phyloP scores from a whole-genome alignment of 1,139 yeast genomes.

The Yamadazyma spencermartinsiae region DNA sequence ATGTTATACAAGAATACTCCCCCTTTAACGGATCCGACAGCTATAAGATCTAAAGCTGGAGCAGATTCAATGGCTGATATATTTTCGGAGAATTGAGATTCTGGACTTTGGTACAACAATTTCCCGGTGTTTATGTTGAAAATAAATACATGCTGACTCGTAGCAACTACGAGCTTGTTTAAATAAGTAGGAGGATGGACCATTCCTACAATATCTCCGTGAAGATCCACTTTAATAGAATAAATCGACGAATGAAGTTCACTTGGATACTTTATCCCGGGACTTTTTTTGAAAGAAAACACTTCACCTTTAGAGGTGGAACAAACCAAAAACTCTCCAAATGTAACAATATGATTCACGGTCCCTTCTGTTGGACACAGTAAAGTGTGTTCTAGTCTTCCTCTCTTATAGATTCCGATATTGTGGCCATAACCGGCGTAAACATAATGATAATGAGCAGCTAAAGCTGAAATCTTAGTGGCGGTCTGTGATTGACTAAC shows the following conservation, averaged over 20 bases:
- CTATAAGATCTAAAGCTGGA: slow-evolving; percentile 83
- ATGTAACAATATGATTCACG: slow-evolving; percentile 55
- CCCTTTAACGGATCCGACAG: slow-evolving; percentile 75
- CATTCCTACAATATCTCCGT: slow-evolving; percentile 70
- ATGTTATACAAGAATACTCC: slow-evolving; percentile 65
- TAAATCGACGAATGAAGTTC: slow-evolving; percentile 66
- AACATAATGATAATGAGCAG: slow-evolving; percentile 83
- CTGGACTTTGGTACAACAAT: slow-evolving; percentile 57
- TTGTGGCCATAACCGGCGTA: slow-evolving; percentile 73
- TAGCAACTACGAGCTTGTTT: slow-evolving; percentile 80
- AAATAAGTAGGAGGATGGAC: slow-evolving; percentile 89
- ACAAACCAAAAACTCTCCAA: slow-evolving; percentile 80
- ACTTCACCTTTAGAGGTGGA: slow-evolving; percentile 53
- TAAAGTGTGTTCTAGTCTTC: slow-evolving; percentile 63
- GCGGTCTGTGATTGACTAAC: slow-evolving; percentile 82
- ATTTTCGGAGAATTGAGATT: slow-evolving; percentile 47
- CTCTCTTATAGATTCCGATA: slow-evolving; percentile 82
- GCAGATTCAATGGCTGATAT: slow-evolving; percentile 72
- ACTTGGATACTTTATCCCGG: slow-evolving; percentile 52
- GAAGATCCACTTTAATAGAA: slow-evolving; percentile 51
- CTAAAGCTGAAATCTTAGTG: slow-evolving; percentile 64
- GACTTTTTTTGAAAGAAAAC: slow-evolving; percentile 61
- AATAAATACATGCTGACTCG: slow-evolving; percentile 61
- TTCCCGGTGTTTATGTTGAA: slow-evolving; percentile 81
- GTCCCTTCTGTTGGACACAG: slow-evolving; percentile 32